These are phyloP conservation scores for Vitis amurensis DNA, from an alignment of 164 flowering plant genomes.

Conservation along the genomic window DNA sequence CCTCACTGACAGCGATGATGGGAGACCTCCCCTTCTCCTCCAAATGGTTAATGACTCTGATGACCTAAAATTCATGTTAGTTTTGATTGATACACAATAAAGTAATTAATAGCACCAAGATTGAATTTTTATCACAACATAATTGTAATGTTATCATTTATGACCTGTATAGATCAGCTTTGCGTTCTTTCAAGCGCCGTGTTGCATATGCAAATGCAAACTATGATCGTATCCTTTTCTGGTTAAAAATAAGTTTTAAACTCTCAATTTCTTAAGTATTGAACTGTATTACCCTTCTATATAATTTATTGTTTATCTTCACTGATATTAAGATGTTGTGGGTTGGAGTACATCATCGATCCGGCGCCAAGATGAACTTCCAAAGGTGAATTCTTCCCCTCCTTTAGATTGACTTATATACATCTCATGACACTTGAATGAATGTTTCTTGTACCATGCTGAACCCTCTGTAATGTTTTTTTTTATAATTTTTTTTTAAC, in stretches of 20 bases:
- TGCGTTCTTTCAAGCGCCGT: conserved; percentile 85
- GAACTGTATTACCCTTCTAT: background rate
- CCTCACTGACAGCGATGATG: conserved; percentile 78
- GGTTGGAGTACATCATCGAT: conserved; percentile 99
- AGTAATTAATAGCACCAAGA: background rate
- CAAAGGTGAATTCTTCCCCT: conserved; percentile 51
- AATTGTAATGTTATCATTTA: conserved; percentile 14
- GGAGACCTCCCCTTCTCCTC: conserved; percentile 82
- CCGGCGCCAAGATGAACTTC: conserved; percentile 81
- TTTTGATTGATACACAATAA: conserved; percentile 9
- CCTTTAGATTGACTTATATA: background rate
- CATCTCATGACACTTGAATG: background rate
- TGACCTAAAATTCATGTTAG: conserved; percentile 82
- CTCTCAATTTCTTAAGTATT: conserved; percentile 6
- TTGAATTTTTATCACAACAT: background rate
- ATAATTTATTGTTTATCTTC: conserved; percentile 22
- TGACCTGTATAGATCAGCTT: conserved; percentile 68
- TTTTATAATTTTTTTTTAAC: too few relatives aligned
- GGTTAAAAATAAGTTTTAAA: conserved; percentile 2
- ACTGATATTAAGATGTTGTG: conserved; percentile 68
- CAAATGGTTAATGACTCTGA: conserved; percentile 77
- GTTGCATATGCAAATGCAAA: conserved; percentile 93
- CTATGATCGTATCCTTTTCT: conserved; percentile 86
- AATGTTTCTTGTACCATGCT: background rate
- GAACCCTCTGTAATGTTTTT: background rate